Evolutionary conservation across 192 early-diverging fungal genomes (phyloP), one percentile per base, ranked within the genome.

Genomic region (Chytriomyces confervae): DNA sequence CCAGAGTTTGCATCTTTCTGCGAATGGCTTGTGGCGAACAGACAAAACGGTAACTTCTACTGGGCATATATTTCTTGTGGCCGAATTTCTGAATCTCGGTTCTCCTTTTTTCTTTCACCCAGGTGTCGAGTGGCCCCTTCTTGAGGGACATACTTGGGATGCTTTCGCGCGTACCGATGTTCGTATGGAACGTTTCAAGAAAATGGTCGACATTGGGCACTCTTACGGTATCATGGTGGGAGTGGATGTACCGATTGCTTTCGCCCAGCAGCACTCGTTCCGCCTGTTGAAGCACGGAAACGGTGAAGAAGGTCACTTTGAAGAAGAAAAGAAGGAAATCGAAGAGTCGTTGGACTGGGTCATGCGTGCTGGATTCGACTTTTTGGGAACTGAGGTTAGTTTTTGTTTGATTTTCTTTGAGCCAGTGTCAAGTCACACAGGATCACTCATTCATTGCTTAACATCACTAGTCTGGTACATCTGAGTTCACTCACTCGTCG

Each of bases 191-290:
- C 24, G 69, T 9, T 11, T 78, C 13, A 70, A 70, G 62, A 7
- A 20, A 10, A 70, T 78, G 16, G 77, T 64, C 29, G 77, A 78
- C 13, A 27, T 64, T 1, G 77, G n/a, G 10, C 77, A 78, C 50
- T 36, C 11, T 11, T 78, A 72, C 50, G 69, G 69, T 16, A 61
- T 77, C n/a, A 62, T 62, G 65, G 57, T 77, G 24, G 76, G 76
- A 29, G 50, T 77, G 47, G 77, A 78, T 44, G 69, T 72, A 0
- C 77, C 77, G 3, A 78, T 78, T 50, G 69, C 69, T 9, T 78
- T 78, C 51, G 77, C 77, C 10, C 77, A 78, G 69, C 77, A 78
- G 69, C 77, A 78, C 48, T 71, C 67, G 36, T 78, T 78, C 62
- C 45, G 77, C 8, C 62, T 78, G 51, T 51, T 78, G 62, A 70